Evolutionary conservation across 495 filamentous ascomycete genomes (phyloP), one percentile per base, ranked within the genome.

Genomic region (Podospora tetraspora): DNA sequence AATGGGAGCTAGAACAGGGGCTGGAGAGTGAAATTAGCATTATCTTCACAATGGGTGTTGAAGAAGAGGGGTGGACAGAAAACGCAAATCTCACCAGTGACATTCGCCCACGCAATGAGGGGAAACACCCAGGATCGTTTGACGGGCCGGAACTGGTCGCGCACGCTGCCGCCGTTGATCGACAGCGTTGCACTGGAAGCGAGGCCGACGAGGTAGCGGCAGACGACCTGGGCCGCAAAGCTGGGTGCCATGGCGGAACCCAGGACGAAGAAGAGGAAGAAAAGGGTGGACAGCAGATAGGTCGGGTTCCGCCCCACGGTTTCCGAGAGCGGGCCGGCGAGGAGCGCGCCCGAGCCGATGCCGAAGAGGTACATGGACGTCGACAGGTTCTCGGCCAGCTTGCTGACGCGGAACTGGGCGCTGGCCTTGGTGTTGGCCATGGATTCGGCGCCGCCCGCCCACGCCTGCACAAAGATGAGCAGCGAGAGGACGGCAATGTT

Each of bases 401-500:
- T 64, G 68, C 72, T 73, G 29, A 79, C 77, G 16, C 72, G 61
- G 24, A 77, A 74, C 12, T 73, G 66, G 29, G 58, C 56, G 64
- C 71, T 75, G 43, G 73, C 73, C n/a, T 56, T 32, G 57, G 62
- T 66, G 64, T 79, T 78, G 43, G 71, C 76, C 72, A 73, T 75
- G 16, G 76, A 79, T n/a, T 74, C 73, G n/a, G 77, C 74, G 8
- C 71, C 72, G 0, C 71, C 74, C 12, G 73, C 70, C 72, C 71
- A 80, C 4, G 63, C 73, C 66, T 77, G 74, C 27, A 71, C 71
- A 43, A 78, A 80, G 59, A 76, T 76, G 56, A 80, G 68, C 64
- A 79, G 71, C 5, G 69, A 73, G 10, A 82, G 68, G 59, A 82
- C 80, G 70, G 77, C 74, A 30, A 79, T 70, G 66, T 72, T 78